phyloP scores from a whole-genome alignment of 805 yeast genomes.

The Candida railenensis region DNA sequence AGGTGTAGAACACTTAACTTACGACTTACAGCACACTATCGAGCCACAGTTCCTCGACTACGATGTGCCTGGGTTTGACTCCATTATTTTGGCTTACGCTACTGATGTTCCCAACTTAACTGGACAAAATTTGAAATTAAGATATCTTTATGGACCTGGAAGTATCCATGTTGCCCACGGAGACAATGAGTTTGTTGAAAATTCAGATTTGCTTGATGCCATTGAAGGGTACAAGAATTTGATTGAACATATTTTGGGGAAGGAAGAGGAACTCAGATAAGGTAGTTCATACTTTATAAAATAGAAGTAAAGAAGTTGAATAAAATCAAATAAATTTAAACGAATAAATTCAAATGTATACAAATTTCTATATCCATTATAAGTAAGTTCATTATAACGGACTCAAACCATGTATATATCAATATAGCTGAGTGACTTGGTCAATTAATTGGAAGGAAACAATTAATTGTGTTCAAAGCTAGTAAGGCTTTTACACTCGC shows the following conservation, averaged over 20 bases:
- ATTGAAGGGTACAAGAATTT: conserved; percentile 53
- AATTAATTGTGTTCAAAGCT: conserved; percentile 8
- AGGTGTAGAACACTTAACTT: conserved; percentile 20
- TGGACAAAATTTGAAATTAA: conserved; percentile 18
- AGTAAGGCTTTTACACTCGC: conserved; percentile 14
- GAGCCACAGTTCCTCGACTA: conserved; percentile 52
- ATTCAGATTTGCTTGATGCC: conserved; percentile 46
- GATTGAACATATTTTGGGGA: conserved; percentile 21
- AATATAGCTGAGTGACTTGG: conserved; percentile 32
- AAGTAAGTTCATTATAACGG: conserved; percentile 31
- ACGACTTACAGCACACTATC: conserved; percentile 14
- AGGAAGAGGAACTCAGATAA: neutral
- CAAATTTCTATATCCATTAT: conserved; percentile 47
- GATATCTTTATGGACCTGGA: conserved; percentile 69
- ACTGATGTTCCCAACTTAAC: conserved; percentile 39
- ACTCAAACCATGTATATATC: conserved; percentile 47
- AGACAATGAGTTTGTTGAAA: conserved; percentile 51
- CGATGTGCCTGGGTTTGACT: conserved; percentile 65
- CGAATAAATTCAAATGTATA: conserved; percentile 45
- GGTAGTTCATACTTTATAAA: neutral
- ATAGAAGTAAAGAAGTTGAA: neutral
- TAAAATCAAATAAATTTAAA: conserved; percentile 25
- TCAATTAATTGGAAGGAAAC: conserved; percentile 10
- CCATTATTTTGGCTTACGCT: conserved; percentile 46
- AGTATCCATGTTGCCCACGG: conserved; percentile 61